Conservation (phyloP, 2,329 filamentous ascomycete species). For the Exophiala bonariae region DNA sequence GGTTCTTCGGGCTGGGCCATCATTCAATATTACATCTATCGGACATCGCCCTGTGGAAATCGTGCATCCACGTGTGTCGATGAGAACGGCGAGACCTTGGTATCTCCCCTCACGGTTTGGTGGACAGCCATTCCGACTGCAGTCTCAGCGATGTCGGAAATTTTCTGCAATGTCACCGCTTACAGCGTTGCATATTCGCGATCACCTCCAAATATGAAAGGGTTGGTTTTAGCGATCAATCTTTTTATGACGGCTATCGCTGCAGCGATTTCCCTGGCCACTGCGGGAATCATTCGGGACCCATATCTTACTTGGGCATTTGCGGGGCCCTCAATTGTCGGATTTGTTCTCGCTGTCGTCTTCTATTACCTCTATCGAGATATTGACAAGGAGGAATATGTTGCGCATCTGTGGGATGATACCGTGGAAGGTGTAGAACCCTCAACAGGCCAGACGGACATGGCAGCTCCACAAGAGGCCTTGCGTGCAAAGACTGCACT, state of each 20-base stretch:
- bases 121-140: slow-evolving; percentile 50
- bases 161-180: slow-evolving; percentile 65
- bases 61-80: slow-evolving; percentile 36
- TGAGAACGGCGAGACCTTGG: slow-evolving; percentile 9
- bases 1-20: slow-evolving; percentile 42
- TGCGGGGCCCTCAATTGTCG: slow-evolving; percentile 43
- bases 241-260: slow-evolving; percentile 71
- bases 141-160: slow-evolving; percentile 55
- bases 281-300: slow-evolving; percentile 61
- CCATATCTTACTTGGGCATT: slow-evolving; percentile 74
- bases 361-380: too few relatives aligned
- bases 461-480: too few relatives aligned
- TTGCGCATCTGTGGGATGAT: too few relatives aligned
- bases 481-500: too few relatives aligned
- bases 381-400: too few relatives aligned
- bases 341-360: too few relatives aligned
- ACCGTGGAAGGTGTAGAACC: too few relatives aligned
- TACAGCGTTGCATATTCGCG: slow-evolving; percentile 76
- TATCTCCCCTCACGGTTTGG: slow-evolving; percentile 35
- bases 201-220: slow-evolving; percentile 68
- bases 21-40: slow-evolving; percentile 60
- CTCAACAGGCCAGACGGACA: too few relatives aligned
- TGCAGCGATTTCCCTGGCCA: slow-evolving; percentile 68
- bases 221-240: slow-evolving; percentile 66
- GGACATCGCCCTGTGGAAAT: slow-evolving; percentile 54